Evolutionary conservation across 352 stramenopile genomes (phyloP), one percentile per base, ranked within the genome.

Genomic region (Phytophthora constricta): DNA sequence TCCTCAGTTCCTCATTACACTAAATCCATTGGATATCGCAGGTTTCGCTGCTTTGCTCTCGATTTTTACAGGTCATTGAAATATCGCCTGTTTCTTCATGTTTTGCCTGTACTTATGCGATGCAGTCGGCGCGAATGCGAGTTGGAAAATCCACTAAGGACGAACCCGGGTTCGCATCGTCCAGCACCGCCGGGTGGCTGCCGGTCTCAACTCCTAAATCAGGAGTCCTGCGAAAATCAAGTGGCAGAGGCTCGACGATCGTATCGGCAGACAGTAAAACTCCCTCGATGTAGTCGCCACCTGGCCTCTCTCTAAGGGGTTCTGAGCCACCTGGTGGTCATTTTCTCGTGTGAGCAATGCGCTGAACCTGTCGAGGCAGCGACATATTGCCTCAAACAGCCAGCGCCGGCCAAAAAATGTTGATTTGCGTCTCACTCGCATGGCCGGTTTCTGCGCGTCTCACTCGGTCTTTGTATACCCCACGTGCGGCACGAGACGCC

Each of bases 371-470:
- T 11, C 31, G 13, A 37, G 31, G n/a, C n/a, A n/a, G n/a, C n/a
- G n/a, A n/a, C n/a, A n/a, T n/a, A n/a, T n/a, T n/a, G n/a, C n/a
- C n/a, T n/a, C n/a, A n/a, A n/a, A n/a, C n/a, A n/a, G n/a, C n/a
- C n/a, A n/a, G n/a, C n/a, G n/a, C 34, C 34, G 34, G 14, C n/a
- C 34, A 5, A 19, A 19, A 16, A 42, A 42, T 42, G 11, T 10
- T 16, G 41, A 47, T 47, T 47, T 47, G 41, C 41, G 37, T 45
- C 37, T 45, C 37, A 14, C 37, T n/a, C n/a, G n/a, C n/a, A n/a
- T n/a, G 41, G 2, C 41, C 41, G 16, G 9, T 47, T 20, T 47
- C 9, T 47, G n/a, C 19, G 3, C 34, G 16, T 47, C 19, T 47
- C 41, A 47, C 41, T 47, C 22, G 41, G 4, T 22, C 16, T 23